Evolutionary conservation across 2,329 filamentous ascomycete genomes (phyloP).

Genomic region (Amauroascus niger): DNA sequence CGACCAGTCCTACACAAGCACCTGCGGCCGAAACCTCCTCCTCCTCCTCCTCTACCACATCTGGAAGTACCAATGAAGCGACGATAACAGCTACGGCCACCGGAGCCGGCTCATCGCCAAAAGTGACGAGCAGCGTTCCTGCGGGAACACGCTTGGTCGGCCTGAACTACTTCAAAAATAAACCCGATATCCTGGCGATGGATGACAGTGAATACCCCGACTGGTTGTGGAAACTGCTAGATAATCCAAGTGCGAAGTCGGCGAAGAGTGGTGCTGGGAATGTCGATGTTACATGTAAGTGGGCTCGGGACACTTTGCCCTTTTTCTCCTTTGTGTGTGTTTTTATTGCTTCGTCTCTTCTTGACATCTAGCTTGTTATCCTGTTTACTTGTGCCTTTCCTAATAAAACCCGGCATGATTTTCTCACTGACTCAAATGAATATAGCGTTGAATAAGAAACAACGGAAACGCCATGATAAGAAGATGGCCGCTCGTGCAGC

Average conservation of each 20-base stretch:
- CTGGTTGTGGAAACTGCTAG: constrained; percentile 40
- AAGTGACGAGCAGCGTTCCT: constrained; percentile 31
- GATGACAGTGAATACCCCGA: constrained; percentile 42
- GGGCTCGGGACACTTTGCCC: not conserved
- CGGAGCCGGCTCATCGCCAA: constrained; percentile 16
- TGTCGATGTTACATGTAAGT: constrained; percentile 21
- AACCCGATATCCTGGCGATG: constrained; percentile 36
- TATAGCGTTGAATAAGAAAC: constrained; percentile 39
- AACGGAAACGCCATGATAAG: constrained; percentile 39
- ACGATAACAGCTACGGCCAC: constrained; percentile 2
- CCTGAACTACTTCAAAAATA: constrained; percentile 41
- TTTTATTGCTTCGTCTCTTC: not conserved
- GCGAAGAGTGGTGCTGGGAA: constrained; percentile 31
- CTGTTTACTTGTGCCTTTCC: not conserved
- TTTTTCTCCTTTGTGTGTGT: not conserved
- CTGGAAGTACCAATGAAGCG: constrained; percentile 11
- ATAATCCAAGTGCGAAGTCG: constrained; percentile 27
- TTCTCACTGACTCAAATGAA: not conserved
- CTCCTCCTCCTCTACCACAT: constrained; percentile 12
- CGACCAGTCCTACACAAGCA: constrained; percentile 18
- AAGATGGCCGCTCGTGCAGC: constrained; percentile 37
- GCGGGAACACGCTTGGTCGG: constrained; percentile 35
- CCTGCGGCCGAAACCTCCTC: constrained; percentile 2
- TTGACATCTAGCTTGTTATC: not conserved
- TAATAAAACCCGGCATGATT: too few relatives aligned